These are phyloP conservation scores for Conringia planisiliqua DNA, from an alignment of 345 rosid genomes.

Conservation along the genomic window DNA sequence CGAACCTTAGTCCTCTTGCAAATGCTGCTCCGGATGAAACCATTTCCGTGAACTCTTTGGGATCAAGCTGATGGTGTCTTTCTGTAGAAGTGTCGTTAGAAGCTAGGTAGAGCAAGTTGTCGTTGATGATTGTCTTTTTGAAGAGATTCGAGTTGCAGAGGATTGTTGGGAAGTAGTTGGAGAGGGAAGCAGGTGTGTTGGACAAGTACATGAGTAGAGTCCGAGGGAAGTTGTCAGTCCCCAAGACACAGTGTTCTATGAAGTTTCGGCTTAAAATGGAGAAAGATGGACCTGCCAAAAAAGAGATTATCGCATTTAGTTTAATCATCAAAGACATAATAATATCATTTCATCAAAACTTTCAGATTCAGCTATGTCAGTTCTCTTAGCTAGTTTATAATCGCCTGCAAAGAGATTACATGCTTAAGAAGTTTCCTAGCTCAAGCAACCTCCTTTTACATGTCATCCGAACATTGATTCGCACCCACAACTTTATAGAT, in stretches of 20 bases:
- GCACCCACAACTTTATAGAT: background rate
- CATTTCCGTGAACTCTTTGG: constrained; percentile 62
- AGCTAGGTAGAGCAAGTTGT: constrained; percentile 59
- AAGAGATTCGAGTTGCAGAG: constrained; percentile 69
- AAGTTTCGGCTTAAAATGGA: constrained; percentile 67
- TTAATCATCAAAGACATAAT: background rate
- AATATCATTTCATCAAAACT: background rate
- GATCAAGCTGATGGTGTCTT: constrained; percentile 43
- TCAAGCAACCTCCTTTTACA: background rate
- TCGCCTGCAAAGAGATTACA: background rate
- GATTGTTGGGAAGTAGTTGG: constrained; percentile 77
- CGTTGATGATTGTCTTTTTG: constrained; percentile 62
- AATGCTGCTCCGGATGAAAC: constrained; percentile 81
- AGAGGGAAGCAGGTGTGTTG: constrained; percentile 65
- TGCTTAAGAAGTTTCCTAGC: background rate
- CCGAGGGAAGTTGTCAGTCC: constrained; percentile 90
- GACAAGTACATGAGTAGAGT: constrained; percentile 86
- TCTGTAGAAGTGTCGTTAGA: constrained; percentile 41
- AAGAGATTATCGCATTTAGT: constrained; percentile 4
- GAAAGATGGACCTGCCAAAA: constrained; percentile 68
- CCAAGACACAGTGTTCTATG: constrained; percentile 72
- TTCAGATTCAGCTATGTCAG: background rate
- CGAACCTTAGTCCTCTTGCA: constrained; percentile 49
- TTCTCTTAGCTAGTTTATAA: constrained; percentile 7
- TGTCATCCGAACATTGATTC: background rate